Evolutionary conservation across 371 early-diverging fungal genomes (phyloP), one percentile per base, ranked within the genome.

Genomic region (Mucor saturninus): DNA sequence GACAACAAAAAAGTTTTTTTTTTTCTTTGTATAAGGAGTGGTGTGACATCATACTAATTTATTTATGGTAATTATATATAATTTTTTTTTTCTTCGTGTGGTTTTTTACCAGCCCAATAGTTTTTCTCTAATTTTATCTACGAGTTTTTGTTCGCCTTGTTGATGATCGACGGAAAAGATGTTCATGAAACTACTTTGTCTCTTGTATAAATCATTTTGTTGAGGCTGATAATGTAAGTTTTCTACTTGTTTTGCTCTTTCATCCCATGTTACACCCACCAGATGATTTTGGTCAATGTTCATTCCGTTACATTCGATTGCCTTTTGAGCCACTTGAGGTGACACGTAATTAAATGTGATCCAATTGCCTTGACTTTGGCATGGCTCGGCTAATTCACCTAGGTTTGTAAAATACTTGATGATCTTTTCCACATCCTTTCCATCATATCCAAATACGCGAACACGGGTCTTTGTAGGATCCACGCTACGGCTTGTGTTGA

Each of bases 371-470:
- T 65, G 66, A 2, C 72, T 64, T 39, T 61, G 59, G 38, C 49
- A 65, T 29, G 66, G 67, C 37, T 69, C 72, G 8, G 67, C 29
- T n/a, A 80, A 62, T 13, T 64, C 57, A 11, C 81, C 81, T 54
- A 67, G 64, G 29, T 59, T 51, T 5, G 59, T 48, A 61, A 80
- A 75, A 28, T 70, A 57, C 13, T 62, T 54, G 14, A 75, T 54
- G 4, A 76, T 64, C 1, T 61, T 54, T 2, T 68, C 48, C 8
- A 64, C 55, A 59, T 71, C 54, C 8, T 64, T 58, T 26, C 71
- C 60, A 15, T 74, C 61, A 43, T 68, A 77, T 13, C 81, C 81
- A 65, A 75, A 80, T 3, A 80, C 71, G 6, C 64, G 57, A 26
- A 80, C 71, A 49, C 50, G 54, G 4, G 31, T 38, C 37, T 46